Evolutionary conservation across 2,329 filamentous ascomycete species (phyloP), one percentile per base, ranked within the genome.

Genomic region (Rhytidhysteron rufulum): DNA sequence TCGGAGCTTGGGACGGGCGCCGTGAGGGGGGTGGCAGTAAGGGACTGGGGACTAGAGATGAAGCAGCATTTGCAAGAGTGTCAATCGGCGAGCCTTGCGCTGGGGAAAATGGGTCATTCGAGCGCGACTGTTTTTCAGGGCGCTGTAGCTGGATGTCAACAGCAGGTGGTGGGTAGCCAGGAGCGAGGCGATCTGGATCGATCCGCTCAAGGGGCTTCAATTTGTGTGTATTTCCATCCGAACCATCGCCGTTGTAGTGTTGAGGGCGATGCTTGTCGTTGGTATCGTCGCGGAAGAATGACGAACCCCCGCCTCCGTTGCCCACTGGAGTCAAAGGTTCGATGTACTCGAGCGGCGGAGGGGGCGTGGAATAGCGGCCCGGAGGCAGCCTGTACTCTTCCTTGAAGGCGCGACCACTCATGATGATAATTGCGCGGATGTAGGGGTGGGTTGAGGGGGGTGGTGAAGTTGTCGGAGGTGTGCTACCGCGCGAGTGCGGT

Each of bases 61-160:
- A 53, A 16, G 70, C 69, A 37, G 65, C 66, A 43, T 68, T 65
- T 21, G 69, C 68, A 7, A 72, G 60, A 21, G 66, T 61, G 38
- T 71, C 69, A 44, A 72, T 72, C 45, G 67, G 63, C 37, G 62
- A 63, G 41, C 50, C 52, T 33, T 55, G 54, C 15, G 53, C 42
- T 45, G 51, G 52, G 39, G 57, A 45, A 44, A 51, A 47, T 31
- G 43, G 48, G 39, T 53, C 37, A 38, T 29, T 43, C 18, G 40
- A 45, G 16, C 39, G 54, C 42, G 51, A 48, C 18, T 47, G 54
- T 27, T 53, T 54, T 39, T 52, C 54, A 36, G 53, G 51, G 32
- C 40, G 53, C 47, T 40, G 44, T 31, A 49, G 49, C 25, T 22
- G 31, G n/a, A 16, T 15, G 24, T n/a, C 16, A 21, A 25, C 4